A percentile compares a stretch with the other conserved stretches of the same genome.
Conservation (phyloP, 2,329 filamentous ascomycete genomes). For the Pestalotiopsis sp. region DNA sequence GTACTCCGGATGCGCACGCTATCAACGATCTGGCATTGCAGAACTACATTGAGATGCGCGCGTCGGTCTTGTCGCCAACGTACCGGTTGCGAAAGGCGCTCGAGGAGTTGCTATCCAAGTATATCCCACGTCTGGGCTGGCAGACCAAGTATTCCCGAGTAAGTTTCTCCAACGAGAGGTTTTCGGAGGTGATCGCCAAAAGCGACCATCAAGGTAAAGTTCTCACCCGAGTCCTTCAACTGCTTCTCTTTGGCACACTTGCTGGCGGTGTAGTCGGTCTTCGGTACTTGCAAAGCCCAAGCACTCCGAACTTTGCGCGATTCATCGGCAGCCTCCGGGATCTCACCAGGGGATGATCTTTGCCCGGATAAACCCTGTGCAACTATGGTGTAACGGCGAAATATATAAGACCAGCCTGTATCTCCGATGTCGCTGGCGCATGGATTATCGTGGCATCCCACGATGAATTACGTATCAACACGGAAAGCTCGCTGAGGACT, state of each 20-base stretch:
- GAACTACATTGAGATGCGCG: constrained; percentile 94
- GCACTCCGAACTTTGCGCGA: not conserved
- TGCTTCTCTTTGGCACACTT: constrained; percentile 26
- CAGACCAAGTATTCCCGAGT: constrained; percentile 90
- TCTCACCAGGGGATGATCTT: not conserved
- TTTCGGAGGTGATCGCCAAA: constrained; percentile 75
- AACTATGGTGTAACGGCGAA: not conserved
- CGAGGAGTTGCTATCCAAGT: constrained; percentile 80
- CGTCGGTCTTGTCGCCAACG: constrained; percentile 74
- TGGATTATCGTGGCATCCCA: no score
- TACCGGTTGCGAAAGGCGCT: constrained; percentile 84
- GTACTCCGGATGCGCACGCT: constrained; percentile 78
- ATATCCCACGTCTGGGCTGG: constrained; percentile 79
- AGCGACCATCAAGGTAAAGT: constrained; percentile 70
- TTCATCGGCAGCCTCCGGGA: not conserved
- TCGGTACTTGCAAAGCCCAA: not conserved
- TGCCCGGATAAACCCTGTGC: not conserved
- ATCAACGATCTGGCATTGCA: constrained; percentile 91
- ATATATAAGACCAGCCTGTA: no score
- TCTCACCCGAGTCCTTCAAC: constrained; percentile 49
- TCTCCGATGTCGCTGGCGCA: no score
- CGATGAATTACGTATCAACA: no score
- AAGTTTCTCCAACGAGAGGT: constrained; percentile 91
- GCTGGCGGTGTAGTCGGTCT: constrained; percentile 3
- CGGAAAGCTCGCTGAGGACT: no score